Conservation (phyloP, 345 rosid genomes). For the Bruguiera gymnorhiza region DNA sequence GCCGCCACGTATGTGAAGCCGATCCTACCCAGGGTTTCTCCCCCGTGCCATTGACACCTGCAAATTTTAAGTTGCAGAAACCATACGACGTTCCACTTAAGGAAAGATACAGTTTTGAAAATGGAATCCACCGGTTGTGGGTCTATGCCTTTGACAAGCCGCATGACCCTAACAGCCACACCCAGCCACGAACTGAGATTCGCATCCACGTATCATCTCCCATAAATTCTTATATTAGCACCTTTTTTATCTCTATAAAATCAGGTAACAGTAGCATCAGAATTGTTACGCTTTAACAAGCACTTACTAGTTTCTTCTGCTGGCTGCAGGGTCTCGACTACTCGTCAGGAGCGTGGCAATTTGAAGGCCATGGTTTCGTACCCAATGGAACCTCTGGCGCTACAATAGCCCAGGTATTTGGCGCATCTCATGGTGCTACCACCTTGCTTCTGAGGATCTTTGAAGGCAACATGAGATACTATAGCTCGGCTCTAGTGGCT, state of each 20-base stretch:
- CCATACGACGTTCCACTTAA: conserved; percentile 31
- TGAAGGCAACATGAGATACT: conserved; percentile 32
- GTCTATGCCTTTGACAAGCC: conserved; percentile 46
- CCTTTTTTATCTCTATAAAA: too few species aligned
- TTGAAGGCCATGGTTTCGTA: conserved; percentile 40
- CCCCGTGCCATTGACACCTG: conserved; percentile 16
- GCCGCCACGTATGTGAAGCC: neutral
- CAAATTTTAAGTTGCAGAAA: conserved; percentile 30
- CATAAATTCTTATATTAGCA: neutral
- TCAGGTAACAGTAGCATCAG: too few species aligned
- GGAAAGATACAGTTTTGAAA: conserved; percentile 29
- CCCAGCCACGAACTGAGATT: conserved; percentile 40
- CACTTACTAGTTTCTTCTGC: neutral
- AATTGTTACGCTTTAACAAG: too few species aligned
- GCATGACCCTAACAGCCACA: conserved; percentile 27
- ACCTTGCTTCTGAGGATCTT: conserved; percentile 35
- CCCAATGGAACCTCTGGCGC: conserved; percentile 45
- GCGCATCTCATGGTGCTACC: conserved; percentile 25
- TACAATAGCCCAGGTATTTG: conserved; percentile 34
- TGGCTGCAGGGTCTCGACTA: conserved; percentile 32
- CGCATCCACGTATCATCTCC: conserved; percentile 21
- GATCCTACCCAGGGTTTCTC: conserved; percentile 39
- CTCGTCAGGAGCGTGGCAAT: conserved; percentile 42
- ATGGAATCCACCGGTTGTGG: conserved; percentile 32
- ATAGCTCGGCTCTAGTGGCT: conserved; percentile 16